A percentile compares a stretch with the other conserved stretches of the same genome.
phyloP scores from a whole-genome alignment of 164 flowering plant species.

The Magnolia changhungtana region DNA sequence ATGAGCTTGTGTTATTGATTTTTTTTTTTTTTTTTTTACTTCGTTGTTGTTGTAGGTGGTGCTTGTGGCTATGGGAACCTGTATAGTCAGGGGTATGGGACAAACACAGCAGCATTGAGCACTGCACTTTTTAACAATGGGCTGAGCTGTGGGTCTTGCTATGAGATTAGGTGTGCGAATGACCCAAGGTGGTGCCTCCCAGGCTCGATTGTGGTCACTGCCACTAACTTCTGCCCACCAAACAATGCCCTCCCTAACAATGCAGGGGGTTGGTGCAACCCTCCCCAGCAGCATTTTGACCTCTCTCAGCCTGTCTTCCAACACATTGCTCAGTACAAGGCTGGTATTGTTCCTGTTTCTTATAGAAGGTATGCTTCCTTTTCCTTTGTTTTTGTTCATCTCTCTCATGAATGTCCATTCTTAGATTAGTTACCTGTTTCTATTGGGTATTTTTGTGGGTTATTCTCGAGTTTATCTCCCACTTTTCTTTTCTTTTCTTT shows the following conservation, averaged over 20 bases:
- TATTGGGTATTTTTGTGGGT: neutral
- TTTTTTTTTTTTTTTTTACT: neutral
- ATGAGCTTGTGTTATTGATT: too few species aligned
- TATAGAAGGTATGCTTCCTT: slow-evolving; percentile 54
- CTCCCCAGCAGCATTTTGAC: slow-evolving; percentile 78
- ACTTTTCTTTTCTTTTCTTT: neutral
- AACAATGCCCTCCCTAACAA: slow-evolving; percentile 32
- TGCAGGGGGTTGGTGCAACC: slow-evolving; percentile 68
- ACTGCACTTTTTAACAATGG: slow-evolving; percentile 73
- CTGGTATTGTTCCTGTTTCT: slow-evolving; percentile 76
- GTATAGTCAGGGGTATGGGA: slow-evolving; percentile 76
- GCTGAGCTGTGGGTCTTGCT: slow-evolving; percentile 72
- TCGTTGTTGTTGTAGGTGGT: slow-evolving; percentile 44
- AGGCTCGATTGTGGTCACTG: slow-evolving; percentile 66
- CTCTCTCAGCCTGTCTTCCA: slow-evolving; percentile 77
- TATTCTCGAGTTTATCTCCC: neutral
- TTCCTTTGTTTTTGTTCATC: neutral
- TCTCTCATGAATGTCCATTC: neutral
- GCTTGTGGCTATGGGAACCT: slow-evolving; percentile 87
- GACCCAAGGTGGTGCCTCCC: slow-evolving; percentile 60
- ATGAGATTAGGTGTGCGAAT: slow-evolving; percentile 54
- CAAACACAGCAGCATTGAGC: slow-evolving; percentile 74
- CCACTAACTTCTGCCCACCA: slow-evolving; percentile 86
- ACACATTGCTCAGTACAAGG: slow-evolving; percentile 59
- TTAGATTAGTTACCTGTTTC: too few species aligned